A percentile compares a stretch with the other conserved stretches of the same genome.
Conservation (phyloP, 148 eudicot genomes). For the Fagopyrum homotropicum region DNA sequence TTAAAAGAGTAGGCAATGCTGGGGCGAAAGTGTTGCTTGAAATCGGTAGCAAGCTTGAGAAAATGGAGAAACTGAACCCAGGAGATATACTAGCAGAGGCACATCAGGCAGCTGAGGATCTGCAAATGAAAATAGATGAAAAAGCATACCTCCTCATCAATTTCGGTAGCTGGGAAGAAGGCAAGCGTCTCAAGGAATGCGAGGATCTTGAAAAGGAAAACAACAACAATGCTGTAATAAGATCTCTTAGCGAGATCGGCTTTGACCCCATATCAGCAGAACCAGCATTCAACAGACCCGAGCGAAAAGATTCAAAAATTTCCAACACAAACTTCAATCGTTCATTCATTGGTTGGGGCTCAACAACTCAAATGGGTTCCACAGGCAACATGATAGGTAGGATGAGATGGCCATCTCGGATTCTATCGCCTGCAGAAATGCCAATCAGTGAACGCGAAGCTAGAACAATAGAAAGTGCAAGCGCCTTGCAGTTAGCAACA, state of each 20-base stretch:
- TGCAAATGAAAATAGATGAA: conserved; percentile 40
- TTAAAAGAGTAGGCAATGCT: conserved; percentile 35
- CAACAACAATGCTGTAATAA: conserved; percentile 24
- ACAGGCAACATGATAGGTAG: conserved; percentile 17
- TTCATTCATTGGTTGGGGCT: conserved; percentile 2
- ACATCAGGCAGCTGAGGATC: conserved; percentile 44
- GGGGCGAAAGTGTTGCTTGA: conserved; percentile 54
- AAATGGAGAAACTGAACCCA: conserved; percentile 45
- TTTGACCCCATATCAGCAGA: conserved; percentile 5
- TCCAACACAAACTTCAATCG: conserved; percentile 9
- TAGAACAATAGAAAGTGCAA: conserved; percentile 40
- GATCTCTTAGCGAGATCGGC: conserved; percentile 28
- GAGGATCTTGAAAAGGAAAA: conserved; percentile 34
- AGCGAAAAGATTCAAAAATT: conserved; percentile 16
- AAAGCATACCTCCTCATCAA: conserved; percentile 44
- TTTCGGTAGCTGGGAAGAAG: conserved; percentile 37
- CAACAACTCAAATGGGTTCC: conserved; percentile 19
- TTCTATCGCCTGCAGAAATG: conserved; percentile 16
- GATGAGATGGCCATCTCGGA: conserved; percentile 41
- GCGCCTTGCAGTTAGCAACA: conserved; percentile 44
- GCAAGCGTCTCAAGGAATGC: conserved; percentile 32
- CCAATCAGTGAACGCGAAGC: conserved; percentile 38
- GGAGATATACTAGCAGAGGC: conserved; percentile 35
- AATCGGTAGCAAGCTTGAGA: conserved; percentile 42
- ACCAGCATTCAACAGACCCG: background rate